phyloP scores from a whole-genome alignment of 2,329 filamentous ascomycete species.

The Pseudocercospora pini-densiflorae region DNA sequence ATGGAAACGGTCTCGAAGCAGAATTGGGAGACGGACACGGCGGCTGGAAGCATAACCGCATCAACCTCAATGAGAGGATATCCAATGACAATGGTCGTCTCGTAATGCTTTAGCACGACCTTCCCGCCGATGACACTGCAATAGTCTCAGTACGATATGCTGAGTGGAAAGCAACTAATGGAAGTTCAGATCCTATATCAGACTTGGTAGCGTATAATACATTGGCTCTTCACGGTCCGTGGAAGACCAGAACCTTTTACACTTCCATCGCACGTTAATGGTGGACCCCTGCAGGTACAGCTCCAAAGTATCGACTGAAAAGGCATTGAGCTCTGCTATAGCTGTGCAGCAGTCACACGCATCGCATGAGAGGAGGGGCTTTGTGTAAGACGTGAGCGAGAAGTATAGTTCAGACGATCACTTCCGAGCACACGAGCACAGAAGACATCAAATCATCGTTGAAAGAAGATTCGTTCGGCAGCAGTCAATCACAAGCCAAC shows the following conservation, averaged over 20 bases:
- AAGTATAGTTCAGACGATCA: not conserved
- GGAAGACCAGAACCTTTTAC: not conserved
- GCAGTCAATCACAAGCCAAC: not conserved
- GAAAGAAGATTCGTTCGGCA: no score
- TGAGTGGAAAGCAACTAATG: not conserved
- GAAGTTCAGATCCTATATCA: conserved; percentile 1
- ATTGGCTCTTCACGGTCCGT: not conserved
- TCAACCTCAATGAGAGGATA: conserved; percentile 46
- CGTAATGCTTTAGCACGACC: conserved; percentile 33
- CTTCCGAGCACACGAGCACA: not conserved
- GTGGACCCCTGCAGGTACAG: conserved; percentile 5
- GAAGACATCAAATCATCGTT: not conserved
- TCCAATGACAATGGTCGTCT: conserved; percentile 45
- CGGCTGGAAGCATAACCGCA: conserved; percentile 38
- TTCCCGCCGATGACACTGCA: not conserved
- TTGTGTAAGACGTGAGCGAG: not conserved
- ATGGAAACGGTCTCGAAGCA: conserved; percentile 41
- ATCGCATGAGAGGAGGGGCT: not conserved
- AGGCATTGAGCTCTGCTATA: not conserved
- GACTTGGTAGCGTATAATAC: not conserved
- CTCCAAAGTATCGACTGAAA: not conserved
- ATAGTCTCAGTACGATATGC: not conserved
- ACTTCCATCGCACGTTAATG: not conserved
- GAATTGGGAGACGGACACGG: conserved; percentile 43
- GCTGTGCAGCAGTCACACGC: not conserved